Evolutionary conservation across 2,329 filamentous ascomycete species (phyloP), one percentile per base, ranked within the genome.

Genomic region (Raffaelea ambrosiae): DNA sequence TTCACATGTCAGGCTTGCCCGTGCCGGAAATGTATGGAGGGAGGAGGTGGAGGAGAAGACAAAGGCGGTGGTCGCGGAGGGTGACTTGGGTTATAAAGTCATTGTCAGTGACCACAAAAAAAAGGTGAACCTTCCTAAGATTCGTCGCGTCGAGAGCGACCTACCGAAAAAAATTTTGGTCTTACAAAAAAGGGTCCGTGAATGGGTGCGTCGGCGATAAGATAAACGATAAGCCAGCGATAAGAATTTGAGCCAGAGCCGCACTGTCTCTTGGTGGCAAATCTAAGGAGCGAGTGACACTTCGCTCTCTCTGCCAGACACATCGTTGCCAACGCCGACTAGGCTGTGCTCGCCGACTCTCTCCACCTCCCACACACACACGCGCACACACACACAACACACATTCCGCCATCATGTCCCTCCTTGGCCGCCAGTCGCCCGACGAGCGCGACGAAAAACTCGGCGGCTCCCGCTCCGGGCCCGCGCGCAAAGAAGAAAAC

Each of bases 401-500:
- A 29, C 13, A n/a, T 13, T 13, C 26, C 26, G 26, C 35, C 22
- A 48, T 13, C 20, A 55, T 55, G 53, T 55, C 53, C 26, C 45
- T 55, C 42, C 53, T 55, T 14, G 53, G 53, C 13, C 52, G 53
- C 35, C 44, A 55, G 50, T 55, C 53, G 53, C 53, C 53, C 29
- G 53, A 55, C 40, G 48, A 46, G 52, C 53, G 53, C 39, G 53
- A 55, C 36, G 53, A 54, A 39, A 43, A 43, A 14, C 52, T 55
- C 40, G 53, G 53, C 31, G 53, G 53, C 33, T 55, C 53, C 43
- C 52, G 53, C 21, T 47, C 53, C 21, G 47, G 50, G 4, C 50
- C 52, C 11, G 44, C 52, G 36, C 47, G 47, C 48, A 95, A 95
- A 64, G 89, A 95, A 66, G 88, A 93, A 67, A 98, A 98, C 76